Conservation (phyloP, 148 eudicot genomes). For the Silene latifolia region DNA sequence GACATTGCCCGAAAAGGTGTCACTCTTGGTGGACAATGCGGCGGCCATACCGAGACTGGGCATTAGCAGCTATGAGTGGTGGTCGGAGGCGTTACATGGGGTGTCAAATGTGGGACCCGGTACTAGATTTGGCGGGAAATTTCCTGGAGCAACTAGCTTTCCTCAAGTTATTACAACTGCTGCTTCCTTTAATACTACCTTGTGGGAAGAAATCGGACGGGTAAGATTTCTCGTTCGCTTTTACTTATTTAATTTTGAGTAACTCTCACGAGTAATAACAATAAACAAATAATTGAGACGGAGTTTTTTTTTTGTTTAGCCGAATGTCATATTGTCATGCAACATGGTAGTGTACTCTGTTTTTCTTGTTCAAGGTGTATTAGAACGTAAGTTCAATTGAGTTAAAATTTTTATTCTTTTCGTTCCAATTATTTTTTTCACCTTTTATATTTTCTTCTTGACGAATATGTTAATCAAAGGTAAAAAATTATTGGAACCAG, state of each 20-base stretch:
- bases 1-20: slow-evolving; percentile 75
- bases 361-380: neutral
- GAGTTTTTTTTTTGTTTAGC: no score
- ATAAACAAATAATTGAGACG: no score
- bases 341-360: neutral
- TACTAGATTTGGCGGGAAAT: slow-evolving; percentile 69
- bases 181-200: slow-evolving; percentile 74
- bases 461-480: no score
- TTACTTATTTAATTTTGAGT: neutral
- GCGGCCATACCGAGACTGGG: slow-evolving; percentile 77
- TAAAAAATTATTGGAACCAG: no score
- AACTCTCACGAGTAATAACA: no score
- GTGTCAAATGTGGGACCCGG: slow-evolving; percentile 93
- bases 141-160: slow-evolving; percentile 85
- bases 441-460: no score
- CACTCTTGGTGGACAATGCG: slow-evolving; percentile 57
- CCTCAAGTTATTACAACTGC: slow-evolving; percentile 90
- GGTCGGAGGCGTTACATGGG: slow-evolving; percentile 98
- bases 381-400: neutral
- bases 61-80: slow-evolving; percentile 78
- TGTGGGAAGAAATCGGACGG: slow-evolving; percentile 92
- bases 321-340: no score
- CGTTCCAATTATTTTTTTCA: no score
- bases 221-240: slow-evolving; percentile 32
- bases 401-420: no score